Conservation (phyloP, 345 rosid genomes). For the Gossypium stocksii region DNA sequence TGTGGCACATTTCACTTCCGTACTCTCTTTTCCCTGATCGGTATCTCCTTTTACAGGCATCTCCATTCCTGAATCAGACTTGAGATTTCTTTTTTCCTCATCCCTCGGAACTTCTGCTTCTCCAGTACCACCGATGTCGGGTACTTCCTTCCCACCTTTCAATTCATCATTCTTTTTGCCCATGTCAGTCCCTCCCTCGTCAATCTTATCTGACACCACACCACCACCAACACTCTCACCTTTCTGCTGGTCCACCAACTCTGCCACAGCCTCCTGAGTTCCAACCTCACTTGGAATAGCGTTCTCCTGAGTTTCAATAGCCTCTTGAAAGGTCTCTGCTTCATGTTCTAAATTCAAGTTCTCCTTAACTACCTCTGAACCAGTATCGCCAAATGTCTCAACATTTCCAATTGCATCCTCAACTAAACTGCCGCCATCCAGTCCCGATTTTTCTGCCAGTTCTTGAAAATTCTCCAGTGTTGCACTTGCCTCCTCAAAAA, state of each 20-base stretch:
- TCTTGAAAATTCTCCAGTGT: conserved; percentile 32
- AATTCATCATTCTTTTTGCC: conserved; percentile 12
- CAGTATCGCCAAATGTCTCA: conserved; percentile 3
- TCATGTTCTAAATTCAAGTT: conserved; percentile 32
- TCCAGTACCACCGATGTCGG: conserved; percentile 16
- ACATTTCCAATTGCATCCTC: conserved; percentile 12
- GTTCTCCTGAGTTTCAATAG: conserved; percentile 32
- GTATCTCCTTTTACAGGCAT: no score
- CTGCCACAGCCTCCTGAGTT: conserved; percentile 22
- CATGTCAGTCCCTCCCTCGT: conserved; percentile 41
- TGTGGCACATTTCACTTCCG: no score
- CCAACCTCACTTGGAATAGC: not conserved
- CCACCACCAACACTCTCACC: conserved; percentile 24
- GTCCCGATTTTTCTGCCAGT: conserved; percentile 20
- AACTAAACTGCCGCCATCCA: conserved; percentile 3
- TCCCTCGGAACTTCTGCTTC: conserved; percentile 1
- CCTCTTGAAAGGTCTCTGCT: conserved; percentile 53
- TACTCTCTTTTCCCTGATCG: no score
- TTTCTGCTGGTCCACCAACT: conserved; percentile 23
- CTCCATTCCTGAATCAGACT: no score
- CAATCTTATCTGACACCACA: conserved; percentile 33
- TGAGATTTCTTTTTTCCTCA: conserved; percentile 20
- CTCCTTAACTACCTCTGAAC: conserved; percentile 20
- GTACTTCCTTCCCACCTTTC: conserved; percentile 22
- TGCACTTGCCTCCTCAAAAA: conserved; percentile 68